Evolutionary conservation across 805 yeast genomes (phyloP), one percentile per base, ranked within the genome.

Genomic region (Lipomyces starkeyi): DNA sequence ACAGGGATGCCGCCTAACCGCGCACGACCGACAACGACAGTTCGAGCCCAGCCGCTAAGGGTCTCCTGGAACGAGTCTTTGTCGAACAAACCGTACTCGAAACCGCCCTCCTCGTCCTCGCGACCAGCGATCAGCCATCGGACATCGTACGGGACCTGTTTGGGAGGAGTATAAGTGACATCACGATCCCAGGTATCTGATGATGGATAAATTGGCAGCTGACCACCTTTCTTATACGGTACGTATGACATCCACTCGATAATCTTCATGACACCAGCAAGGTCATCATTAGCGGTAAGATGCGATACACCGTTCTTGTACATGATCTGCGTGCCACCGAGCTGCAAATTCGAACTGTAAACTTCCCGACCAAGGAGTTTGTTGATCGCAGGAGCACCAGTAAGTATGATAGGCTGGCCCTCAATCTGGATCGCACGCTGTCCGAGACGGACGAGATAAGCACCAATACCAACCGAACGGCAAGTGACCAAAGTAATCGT

Each of bases 391-490:
- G 97, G 98, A 66, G 99, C 99, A 86, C 99, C 99, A 65, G 99
- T 95, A 77, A 95, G 88, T 74, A 95, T 94, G 75, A 95, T 92
- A 65, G 99, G 99, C 82, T 95, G 98, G 56, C 99, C 99, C 80
- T 95, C 98, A 75, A 95, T 91, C 83, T 95, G 99, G 76, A 95
- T 93, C 56, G 98, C 97, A 85, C 99, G 90, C 85, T 95, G 98
- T 77, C 99, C 99, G 74, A 95, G 86, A 82, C 99, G 90, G 55
- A 95, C 99, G 78, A 95, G 85, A 79, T 95, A 95, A 58, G 99
- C 99, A 84, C 99, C 99, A 80, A 95, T 95, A 89, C 99, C 99
- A 76, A 95, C 99, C 62, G 98, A 93, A 85, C 99, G 89, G 83
- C 98, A 93, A n/a, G 99, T 95, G 65, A 95, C 99, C 79, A 95